These are phyloP conservation scores for Botryobasidium botryosum DNA, from an alignment of 768 basidiomycete genomes.

Conservation along the genomic window DNA sequence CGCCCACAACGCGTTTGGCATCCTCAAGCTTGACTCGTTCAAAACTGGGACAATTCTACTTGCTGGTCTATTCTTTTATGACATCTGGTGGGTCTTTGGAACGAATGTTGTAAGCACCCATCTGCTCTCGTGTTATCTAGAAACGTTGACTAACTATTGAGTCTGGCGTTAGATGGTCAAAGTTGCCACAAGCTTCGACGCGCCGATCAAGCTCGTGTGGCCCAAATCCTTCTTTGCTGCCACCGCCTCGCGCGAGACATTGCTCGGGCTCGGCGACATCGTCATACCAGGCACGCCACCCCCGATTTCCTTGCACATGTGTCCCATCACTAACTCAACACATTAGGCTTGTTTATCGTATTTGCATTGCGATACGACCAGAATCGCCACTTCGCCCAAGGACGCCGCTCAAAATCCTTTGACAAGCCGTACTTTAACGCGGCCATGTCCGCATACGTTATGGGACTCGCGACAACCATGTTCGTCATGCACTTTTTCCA, in stretches of 20 bases:
- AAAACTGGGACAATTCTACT: conserved; percentile 70
- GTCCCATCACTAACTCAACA: not conserved
- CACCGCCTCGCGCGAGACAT: conserved; percentile 46
- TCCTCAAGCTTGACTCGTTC: conserved; percentile 82
- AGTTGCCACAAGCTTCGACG: conserved; percentile 78
- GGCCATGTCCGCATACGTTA: conserved; percentile 49
- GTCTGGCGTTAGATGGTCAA: conserved; percentile 56
- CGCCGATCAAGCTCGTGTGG: conserved; percentile 87
- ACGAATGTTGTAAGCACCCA: conserved; percentile 48
- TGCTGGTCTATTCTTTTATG: conserved; percentile 76
- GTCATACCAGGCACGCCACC: conserved; percentile 34
- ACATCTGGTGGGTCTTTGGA: conserved; percentile 91
- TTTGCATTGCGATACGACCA: conserved; percentile 77
- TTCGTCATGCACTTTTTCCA: conserved; percentile 62
- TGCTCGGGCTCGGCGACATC: conserved; percentile 88
- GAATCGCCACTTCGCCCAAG: conserved; percentile 24
- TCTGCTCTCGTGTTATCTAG: not conserved
- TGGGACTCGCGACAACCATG: conserved; percentile 64
- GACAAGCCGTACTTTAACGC: conserved; percentile 62
- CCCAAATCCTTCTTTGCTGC: conserved; percentile 45
- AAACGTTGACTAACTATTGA: conserved; percentile 12
- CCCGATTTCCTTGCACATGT: not conserved
- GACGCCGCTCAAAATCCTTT: conserved; percentile 24
- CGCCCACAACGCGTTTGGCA: conserved; percentile 56
- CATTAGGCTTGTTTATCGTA: conserved; percentile 42